Conservation (phyloP, 2,329 filamentous ascomycete species). For the Fusarium albosuccineum region DNA sequence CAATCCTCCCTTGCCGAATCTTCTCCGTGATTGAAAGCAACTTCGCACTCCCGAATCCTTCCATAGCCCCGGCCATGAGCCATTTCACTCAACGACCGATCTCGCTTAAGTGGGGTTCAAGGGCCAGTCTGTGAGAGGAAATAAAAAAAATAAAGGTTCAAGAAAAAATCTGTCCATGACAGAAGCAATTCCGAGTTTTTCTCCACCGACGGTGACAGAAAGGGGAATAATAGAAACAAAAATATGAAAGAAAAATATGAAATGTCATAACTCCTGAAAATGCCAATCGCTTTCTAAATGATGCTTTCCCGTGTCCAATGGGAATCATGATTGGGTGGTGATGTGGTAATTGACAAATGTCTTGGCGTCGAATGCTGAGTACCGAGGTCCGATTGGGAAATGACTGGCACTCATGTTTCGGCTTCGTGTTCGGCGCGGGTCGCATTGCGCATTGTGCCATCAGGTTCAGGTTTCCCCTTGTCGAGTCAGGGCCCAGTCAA, state of each 20-base stretch:
- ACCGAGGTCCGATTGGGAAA: conserved; percentile 22
- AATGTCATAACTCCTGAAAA: conserved; percentile 43
- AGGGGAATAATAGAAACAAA: conserved; percentile 34
- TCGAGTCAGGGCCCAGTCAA: conserved; percentile 36
- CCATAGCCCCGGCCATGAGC: conserved; percentile 38
- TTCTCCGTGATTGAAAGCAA: conserved; percentile 18
- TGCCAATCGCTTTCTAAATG: conserved; percentile 44
- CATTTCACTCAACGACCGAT: conserved; percentile 30
- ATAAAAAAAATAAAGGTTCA: conserved; percentile 9
- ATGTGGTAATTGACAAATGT: conserved; percentile 25
- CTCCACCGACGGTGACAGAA: conserved; percentile 37
- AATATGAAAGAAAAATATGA: conserved; percentile 31
- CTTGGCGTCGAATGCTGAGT: conserved; percentile 20
- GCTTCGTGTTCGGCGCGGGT: conserved; percentile 32
- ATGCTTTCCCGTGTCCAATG: conserved; percentile 41
- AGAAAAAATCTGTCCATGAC: conserved; percentile 13
- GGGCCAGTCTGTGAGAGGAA: conserved; percentile 11
- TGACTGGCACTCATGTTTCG: conserved; percentile 19
- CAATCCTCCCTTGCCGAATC: conserved; percentile 25
- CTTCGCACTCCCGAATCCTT: conserved; percentile 19
- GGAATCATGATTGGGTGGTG: conserved; percentile 33
- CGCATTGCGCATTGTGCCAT: conserved; percentile 7
- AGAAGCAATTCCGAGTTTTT: conserved; percentile 41
- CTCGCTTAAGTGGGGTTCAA: conserved; percentile 31
- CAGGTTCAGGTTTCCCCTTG: conserved; percentile 12